These are phyloP conservation scores for Vickermania ingenoplastis DNA, from an alignment of 208 protist species.

Conservation along the genomic window DNA sequence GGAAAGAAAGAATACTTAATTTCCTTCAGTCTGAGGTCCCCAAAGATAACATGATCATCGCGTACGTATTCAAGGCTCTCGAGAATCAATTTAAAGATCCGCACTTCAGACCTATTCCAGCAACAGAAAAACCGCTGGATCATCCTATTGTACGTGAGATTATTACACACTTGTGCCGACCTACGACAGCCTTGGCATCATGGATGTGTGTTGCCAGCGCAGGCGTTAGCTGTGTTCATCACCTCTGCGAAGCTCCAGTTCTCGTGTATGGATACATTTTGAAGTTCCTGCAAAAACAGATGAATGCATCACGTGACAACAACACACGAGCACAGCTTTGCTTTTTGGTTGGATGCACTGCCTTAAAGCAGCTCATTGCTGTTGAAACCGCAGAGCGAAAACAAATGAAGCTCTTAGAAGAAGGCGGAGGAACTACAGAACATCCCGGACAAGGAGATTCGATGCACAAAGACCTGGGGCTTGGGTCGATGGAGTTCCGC, in stretches of 20 bases:
- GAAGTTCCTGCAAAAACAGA: slow-evolving; percentile 30
- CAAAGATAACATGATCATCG: slow-evolving; percentile 79
- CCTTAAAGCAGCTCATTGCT: slow-evolving; percentile 80
- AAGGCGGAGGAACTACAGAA: slow-evolving; percentile 7
- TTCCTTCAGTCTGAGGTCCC: slow-evolving; percentile 37
- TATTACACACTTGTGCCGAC: slow-evolving; percentile 69
- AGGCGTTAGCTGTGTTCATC: slow-evolving; percentile 57
- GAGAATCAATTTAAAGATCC: slow-evolving; percentile 61
- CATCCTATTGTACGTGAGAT: slow-evolving; percentile 61
- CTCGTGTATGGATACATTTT: slow-evolving; percentile 72
- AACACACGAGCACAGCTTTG: slow-evolving; percentile 63
- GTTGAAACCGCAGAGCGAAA: slow-evolving; percentile 66
- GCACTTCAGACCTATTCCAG: slow-evolving; percentile 55
- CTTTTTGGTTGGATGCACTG: slow-evolving; percentile 65
- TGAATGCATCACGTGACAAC: slow-evolving; percentile 9
- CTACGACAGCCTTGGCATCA: slow-evolving; percentile 53
- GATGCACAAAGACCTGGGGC: slow-evolving; percentile 83
- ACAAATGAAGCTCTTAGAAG: slow-evolving; percentile 69
- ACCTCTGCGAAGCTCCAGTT: slow-evolving; percentile 65
- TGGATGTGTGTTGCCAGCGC: slow-evolving; percentile 75
- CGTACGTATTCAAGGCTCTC: slow-evolving; percentile 66
- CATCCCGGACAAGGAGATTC: slow-evolving; percentile 19
- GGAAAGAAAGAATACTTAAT: slow-evolving; percentile 63
- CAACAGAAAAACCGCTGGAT: slow-evolving; percentile 23
- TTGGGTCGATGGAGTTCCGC: slow-evolving; percentile 67